Evolutionary conservation across 1,139 yeast genomes (phyloP).

Genomic region (Zygoascus meyerae): DNA sequence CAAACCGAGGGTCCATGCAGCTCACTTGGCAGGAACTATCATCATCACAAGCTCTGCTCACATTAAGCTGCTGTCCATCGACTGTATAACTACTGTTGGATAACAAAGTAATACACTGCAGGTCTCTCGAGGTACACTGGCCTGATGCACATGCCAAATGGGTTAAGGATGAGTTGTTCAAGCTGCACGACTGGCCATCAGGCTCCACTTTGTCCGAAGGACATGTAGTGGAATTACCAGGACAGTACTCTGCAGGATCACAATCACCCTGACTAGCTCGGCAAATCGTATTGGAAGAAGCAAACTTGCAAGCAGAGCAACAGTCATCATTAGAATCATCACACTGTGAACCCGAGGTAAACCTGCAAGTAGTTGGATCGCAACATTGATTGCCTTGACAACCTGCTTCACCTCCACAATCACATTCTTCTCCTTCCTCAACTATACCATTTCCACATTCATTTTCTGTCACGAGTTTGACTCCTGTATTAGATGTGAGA

Average conservation of each 20-base stretch:
- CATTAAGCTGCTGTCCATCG: constrained; percentile 26
- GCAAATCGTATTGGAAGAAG: constrained; percentile 30
- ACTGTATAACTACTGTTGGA: constrained; percentile 26
- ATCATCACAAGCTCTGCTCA: constrained; percentile 31
- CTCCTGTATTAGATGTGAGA: constrained; percentile 32
- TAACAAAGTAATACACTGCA: constrained; percentile 32
- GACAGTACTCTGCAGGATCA: constrained; percentile 35
- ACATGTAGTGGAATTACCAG: constrained; percentile 34
- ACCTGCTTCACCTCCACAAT: constrained; percentile 37
- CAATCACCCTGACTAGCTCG: constrained; percentile 35
- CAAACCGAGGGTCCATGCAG: constrained; percentile 29
- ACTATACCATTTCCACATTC: constrained; percentile 40
- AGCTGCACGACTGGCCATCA: constrained; percentile 31
- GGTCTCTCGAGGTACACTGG: constrained; percentile 36
- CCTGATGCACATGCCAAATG: constrained; percentile 35
- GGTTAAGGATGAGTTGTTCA: constrained; percentile 15
- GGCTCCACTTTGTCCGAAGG: constrained; percentile 28
- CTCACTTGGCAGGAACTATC: constrained; percentile 30
- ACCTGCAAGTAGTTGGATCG: constrained; percentile 36
- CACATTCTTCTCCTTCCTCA: constrained; percentile 39
- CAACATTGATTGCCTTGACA: constrained; percentile 34
- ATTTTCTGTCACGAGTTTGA: constrained; percentile 30
- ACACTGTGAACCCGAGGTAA: constrained; percentile 33
- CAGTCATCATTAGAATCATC: constrained; percentile 36
- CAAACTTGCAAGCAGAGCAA: constrained; percentile 33